Evolutionary conservation across 1,284 basidiomycete species (phyloP), one percentile per base, ranked within the genome.

Genomic region (Leccinum brunneo-olivaceum): DNA sequence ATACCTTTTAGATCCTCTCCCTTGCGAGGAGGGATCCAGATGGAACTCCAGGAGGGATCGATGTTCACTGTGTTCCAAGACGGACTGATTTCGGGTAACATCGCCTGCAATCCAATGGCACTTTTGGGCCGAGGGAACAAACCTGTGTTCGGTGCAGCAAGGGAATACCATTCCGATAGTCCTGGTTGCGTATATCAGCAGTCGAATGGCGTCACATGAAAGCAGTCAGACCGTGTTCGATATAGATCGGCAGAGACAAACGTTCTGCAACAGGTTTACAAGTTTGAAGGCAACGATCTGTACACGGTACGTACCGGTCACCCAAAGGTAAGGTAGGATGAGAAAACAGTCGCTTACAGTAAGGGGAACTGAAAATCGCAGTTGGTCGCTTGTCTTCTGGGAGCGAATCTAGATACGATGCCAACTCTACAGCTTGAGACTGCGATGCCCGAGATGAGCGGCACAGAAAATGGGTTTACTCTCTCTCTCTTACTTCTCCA

Each of bases 281-380:
- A 0, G 90, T 93, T 60, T 92, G 88, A 24, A 92, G 65, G 60
- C 90, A 93, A 20, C 90, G 83, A 65, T 91, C 89, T 85, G 60
- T 45, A 8, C 15, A 37, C 24, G 8, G 33, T 19, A 32, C 15
- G n/a, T n/a, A n/a, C n/a, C n/a, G 11, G 41, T 38, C 42, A n/a
- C 16, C 37, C 41, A 21, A 16, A 42, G 18, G 41, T 32, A 19
- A 11, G 21, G 7, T 9, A n/a, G 28, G 33, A 12, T 24, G 11
- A 10, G 34, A 21, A 27, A 25, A 24, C 4, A 21, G 16, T 24
- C 14, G 12, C 79, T 62, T 50, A 88, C 86, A 87, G 56, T 80
- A 90, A 14, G 84, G 84, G 15, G 86, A 89, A 5, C 82, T 86
- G 57, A 86, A 79, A 48, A 92, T 83, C 3, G 77, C 78, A 10